Evolutionary conservation across 148 eudicot species (phyloP), one percentile per base, ranked within the genome.

Genomic region (Cornus controversa): DNA sequence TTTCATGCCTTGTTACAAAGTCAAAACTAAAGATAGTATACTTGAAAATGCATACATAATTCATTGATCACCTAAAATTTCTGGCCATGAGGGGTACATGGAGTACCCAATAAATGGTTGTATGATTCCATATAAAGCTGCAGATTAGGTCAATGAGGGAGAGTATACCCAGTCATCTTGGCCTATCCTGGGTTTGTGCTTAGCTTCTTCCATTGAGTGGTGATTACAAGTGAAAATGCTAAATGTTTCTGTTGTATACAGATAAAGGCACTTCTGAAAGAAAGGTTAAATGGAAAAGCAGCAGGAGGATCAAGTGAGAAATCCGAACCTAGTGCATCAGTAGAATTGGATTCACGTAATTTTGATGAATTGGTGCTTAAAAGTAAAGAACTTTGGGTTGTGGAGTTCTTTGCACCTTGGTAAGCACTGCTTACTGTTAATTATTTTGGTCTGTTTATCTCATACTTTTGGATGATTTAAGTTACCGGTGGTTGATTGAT

Each of bases 371-470:
- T 83, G 79, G 98, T 96, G 79, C 77, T 86, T 74, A 93, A 90
- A 83, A 93, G 99, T 87, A 96, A 90, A 82, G 97, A 96, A 9
- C 89, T 96, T 20, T 96, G 99, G 99, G 37, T 96, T 78, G 98
- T 96, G 54, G 99, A 96, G 88, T 96, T 96, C 86, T 96, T 93
- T 82, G 99, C 99, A 50, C 98, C 99, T 81, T 96, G 99, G 99
- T 96, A 91, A 81, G 87, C 66, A 73, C 68, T n/a, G n/a, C 63
- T 60, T 37, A 70, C 16, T 50, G 26, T 8, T 36, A 53, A 25
- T 67, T 5, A 37, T 67, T 31, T 28, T 36, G 0, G 50, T 60
- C 42, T 47, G 62, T 66, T 29, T 25, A 29, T 36, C 20, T 10
- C 27, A 25, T 67, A 24, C 7, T 65, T 25, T 20, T 31, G 66